Percentiles rank a stretch among this genome's conserved stretches.
phyloP scores from a whole-genome alignment of 139 green algal species.

The Chlamydomonas eustigma region DNA sequence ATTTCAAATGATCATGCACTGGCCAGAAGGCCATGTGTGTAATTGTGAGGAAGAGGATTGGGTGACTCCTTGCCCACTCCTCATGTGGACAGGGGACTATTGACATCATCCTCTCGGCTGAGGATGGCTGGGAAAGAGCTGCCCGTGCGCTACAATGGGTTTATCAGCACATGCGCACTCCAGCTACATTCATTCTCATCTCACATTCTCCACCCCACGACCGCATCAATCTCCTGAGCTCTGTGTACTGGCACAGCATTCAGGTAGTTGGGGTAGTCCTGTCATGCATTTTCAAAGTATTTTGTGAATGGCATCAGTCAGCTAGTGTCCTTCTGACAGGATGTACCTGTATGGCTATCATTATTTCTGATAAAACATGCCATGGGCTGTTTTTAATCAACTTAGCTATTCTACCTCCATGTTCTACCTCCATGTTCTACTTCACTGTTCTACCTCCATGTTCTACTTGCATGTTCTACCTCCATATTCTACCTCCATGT shows the following conservation, averaged over 20 bases:
- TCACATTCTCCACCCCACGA: constrained; percentile 15
- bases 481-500: no score
- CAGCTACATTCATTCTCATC: constrained; percentile 10
- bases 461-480: no score
- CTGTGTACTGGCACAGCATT: constrained; percentile 26
- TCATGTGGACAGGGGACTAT: constrained; percentile 8
- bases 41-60: no score
- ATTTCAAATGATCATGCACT: no score
- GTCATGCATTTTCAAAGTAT: neutral
- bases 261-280: constrained; percentile 7
- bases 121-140: neutral
- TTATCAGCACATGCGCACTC: constrained; percentile 16
- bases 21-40: no score
- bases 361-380: no score
- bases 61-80: no score
- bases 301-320: neutral
- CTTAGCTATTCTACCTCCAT: no score
- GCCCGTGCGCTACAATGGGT: neutral
- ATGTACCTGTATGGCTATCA: no score
- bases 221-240: constrained; percentile 1
- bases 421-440: no score
- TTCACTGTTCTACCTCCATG: no score
- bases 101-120: constrained; percentile 1
- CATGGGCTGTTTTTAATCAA: neutral
- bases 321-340: no score